phyloP scores from a whole-genome alignment of 163 green algal species.

The Chlorella variabilis region DNA sequence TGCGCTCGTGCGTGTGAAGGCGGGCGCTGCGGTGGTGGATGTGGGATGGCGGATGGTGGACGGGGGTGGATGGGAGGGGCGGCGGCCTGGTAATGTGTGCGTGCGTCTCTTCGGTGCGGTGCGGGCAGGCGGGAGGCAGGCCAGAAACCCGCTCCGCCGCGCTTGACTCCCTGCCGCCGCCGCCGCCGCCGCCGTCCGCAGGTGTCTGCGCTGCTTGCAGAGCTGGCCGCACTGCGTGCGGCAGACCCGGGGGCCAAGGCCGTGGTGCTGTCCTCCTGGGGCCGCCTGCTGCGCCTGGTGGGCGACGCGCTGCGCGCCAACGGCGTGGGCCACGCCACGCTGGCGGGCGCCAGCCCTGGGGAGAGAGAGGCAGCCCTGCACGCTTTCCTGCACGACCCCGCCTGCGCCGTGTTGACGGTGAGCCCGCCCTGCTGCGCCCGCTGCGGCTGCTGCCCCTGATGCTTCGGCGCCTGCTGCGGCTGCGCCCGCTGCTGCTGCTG shows the following conservation, averaged over 20 bases:
- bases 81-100: no score
- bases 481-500: no score
- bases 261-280: conserved; percentile 71
- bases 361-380: conserved; percentile 46
- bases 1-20: neutral
- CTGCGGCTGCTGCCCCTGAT: no score
- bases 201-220: conserved; percentile 57
- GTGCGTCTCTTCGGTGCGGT: no score
- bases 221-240: conserved; percentile 52
- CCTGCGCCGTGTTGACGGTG: conserved; percentile 61
- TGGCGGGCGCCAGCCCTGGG: conserved; percentile 44
- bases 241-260: conserved; percentile 50
- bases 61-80: no score
- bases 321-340: conserved; percentile 42
- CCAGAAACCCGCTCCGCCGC: no score
- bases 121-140: no score
- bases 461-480: neutral
- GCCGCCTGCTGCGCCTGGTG: conserved; percentile 64
- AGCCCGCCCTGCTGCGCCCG: no score
- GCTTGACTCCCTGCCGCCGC: no score
- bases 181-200: conserved; percentile 15
- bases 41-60: no score
- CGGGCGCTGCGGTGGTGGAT: no score
- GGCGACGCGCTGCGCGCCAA: conserved; percentile 51
- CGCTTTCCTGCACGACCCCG: conserved; percentile 57